Base-by-base conservation (phyloP, 2,329 filamentous ascomycete species). In the Penicillium polonicum region DNA sequence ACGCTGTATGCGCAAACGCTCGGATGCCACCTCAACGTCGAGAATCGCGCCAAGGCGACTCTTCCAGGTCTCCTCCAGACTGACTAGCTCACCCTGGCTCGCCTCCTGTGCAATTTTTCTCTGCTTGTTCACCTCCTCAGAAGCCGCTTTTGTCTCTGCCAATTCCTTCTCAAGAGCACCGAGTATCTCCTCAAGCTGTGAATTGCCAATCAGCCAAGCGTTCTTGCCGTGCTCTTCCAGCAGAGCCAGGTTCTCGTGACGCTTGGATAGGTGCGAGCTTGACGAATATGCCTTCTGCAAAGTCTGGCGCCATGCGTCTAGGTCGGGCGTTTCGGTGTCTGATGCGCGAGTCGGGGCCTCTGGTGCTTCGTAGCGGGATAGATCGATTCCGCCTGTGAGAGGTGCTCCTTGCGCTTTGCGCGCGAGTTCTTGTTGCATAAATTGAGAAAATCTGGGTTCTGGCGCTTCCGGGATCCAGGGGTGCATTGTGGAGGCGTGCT, bases 171-270 rank as follows among this genome's bases (percentile, higher is more conserved):
- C 93, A 27, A 95, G 70, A 13, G 74, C 74, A 50, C 82, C 82
- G 51, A 95, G 75, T 42, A 91, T 83, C 43, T 85, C 84, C 76
- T 97, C 93, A 21, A 92, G 75, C 65, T 90, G 86, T 66, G 88
- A 85, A 74, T 99, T 99, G 6, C 85, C 85, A 9, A 96, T 83
- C 55, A 99, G 81, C 93, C 94, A 97, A 10, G 91, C 88, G 74
- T 96, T 96, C 77, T 91, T 91, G 65, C 93, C 94, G 74, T 88
- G 88, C 50, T 82, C 82, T 68, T 94, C 90, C 21, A 96, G 83
- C n/a, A 96, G 81, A 1, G 81, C 78, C 19, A 96, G 84, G 74
- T 88, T 85, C 43, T 82, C 80, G 50, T 82, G 74, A 27, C 85
- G 78, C 50, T 77, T 78, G 2, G 79, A 74, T 23, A 89, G 76